A percentile compares a stretch with the other conserved stretches of the same genome.
These are phyloP conservation scores for Sporothrix mexicana DNA, from an alignment of 2,329 filamentous ascomycete species.

Conservation along the genomic window DNA sequence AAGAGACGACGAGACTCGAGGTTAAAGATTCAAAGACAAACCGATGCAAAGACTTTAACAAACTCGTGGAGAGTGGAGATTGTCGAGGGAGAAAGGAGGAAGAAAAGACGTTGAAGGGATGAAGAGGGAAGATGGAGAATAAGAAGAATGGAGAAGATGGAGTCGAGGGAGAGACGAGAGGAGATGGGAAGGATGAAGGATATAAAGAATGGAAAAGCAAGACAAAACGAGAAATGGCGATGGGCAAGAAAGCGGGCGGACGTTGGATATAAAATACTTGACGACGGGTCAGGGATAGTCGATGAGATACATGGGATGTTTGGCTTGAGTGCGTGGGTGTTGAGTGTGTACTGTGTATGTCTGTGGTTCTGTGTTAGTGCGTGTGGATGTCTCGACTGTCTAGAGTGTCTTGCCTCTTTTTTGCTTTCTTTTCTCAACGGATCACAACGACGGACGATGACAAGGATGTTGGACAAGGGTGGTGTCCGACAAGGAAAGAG, in stretches of 20 bases:
- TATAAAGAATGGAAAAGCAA: slow-evolving; percentile 28
- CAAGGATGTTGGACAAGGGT: slow-evolving; percentile 23
- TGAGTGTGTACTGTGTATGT: slow-evolving; percentile 6
- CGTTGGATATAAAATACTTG: slow-evolving; percentile 34
- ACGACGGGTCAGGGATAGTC: slow-evolving; percentile 1
- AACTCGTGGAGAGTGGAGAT: not conserved
- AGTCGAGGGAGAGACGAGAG: not conserved
- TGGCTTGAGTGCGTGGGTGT: not conserved
- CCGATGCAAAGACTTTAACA: slow-evolving; percentile 12
- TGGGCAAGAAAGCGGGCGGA: slow-evolving; percentile 30
- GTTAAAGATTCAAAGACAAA: not conserved
- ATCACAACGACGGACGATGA: slow-evolving; percentile 1
- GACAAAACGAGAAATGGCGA: slow-evolving; percentile 30
- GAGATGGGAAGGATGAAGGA: not conserved
- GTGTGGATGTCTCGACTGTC: slow-evolving; percentile 13
- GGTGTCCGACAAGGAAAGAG: slow-evolving; percentile 4
- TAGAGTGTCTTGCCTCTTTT: not conserved
- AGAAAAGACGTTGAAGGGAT: slow-evolving; percentile 23
- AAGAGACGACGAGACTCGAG: not conserved
- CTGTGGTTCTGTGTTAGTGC: not conserved
- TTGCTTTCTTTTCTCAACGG: not conserved
- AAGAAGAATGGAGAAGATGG: slow-evolving; percentile 5
- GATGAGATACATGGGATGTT: slow-evolving; percentile 14
- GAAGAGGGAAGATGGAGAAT: slow-evolving; percentile 26
- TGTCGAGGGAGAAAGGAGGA: slow-evolving; percentile 11